Base-by-base conservation (phyloP, 1,284 basidiomycete genomes). In the Sanguinoderma infundibulare region DNA sequence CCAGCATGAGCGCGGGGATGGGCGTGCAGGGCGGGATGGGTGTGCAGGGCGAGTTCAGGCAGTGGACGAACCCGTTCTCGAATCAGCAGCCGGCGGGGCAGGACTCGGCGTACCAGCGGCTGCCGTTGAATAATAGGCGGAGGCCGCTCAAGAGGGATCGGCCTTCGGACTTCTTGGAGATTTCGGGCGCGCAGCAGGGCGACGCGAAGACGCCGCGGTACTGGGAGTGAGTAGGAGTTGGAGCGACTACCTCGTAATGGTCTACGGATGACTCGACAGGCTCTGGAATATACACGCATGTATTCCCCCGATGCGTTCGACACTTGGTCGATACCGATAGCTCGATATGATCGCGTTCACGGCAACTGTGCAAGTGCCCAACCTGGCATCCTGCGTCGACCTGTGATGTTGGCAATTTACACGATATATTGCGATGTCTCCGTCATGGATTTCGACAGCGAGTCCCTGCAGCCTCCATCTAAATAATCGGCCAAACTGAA, bases 91-190 rank as follows among this genome's bases (percentile, higher is more conserved):
- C 83, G 42, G 78, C 82, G 50, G 82, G 82, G 6, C 85, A 86
- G 70, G 91, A 93, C 65, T 92, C 91, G 14, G 89, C 92, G n/a
- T 94, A 94, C 73, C 91, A 94, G 73, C 81, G 92, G 50, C 72
- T 92, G 54, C 91, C 92, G 32, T 74, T 93, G 59, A 94, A 93
- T 71, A 92, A 90, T 67, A 79, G 91, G 62, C 81, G 92, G 59
- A 78, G 90, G 70, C 86, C 84, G 64, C 70, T 91, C 67, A 94
- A 94, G 76, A 82, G 92, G 6, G 91, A 94, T 39, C 79, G 91
- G 44, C 91, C 92, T 2, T 89, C 89, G 10, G 92, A 94, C 74
- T 94, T 94, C 71, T 75, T 92, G 69, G 91, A 94, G 70, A 83
- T 92, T 10, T 81, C 79, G 15, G 85, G 86, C 0, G 61, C 61